Percentiles rank a stretch among this genome's conserved stretches.
Evolutionary conservation across 208 protist genomes (phyloP).

Genomic region (Dictyostelium gargantuum): DNA sequence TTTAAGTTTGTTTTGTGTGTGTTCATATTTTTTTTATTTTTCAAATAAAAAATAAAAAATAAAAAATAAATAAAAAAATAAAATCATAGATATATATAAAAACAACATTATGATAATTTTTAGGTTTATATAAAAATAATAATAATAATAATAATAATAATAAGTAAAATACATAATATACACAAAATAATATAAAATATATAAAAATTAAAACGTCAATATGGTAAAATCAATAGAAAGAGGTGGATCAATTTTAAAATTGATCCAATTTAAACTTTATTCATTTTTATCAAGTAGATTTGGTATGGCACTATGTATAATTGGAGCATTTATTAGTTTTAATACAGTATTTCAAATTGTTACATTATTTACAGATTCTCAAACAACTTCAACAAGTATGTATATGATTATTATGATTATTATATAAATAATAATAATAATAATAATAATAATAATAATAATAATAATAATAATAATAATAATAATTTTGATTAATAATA

Average conservation of each 20-base stretch:
- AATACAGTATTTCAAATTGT: slow-evolving; percentile 77
- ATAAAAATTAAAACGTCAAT: not conserved
- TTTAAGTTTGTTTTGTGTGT: too few relatives aligned
- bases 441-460: not conserved
- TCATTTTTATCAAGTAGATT: slow-evolving; percentile 79
- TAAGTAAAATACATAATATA: not conserved
- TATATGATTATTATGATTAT: not conserved
- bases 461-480: not conserved
- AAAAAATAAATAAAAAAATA: not conserved
- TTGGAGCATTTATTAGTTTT: slow-evolving; percentile 78
- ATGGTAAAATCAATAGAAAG: not conserved
- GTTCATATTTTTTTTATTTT: not conserved
- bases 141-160: not conserved
- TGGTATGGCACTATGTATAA: slow-evolving; percentile 78
- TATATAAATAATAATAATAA: not conserved
- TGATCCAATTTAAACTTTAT: slow-evolving; percentile 78
- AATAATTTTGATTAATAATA: not conserved
- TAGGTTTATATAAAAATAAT: not conserved
- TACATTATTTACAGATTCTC: not conserved
- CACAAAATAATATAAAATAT: not conserved
- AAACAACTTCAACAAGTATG: not conserved
- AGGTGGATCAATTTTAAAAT: slow-evolving; percentile 65
- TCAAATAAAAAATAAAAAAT: not conserved
- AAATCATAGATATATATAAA: too few relatives aligned
- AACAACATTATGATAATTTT: too few relatives aligned